Evolutionary conservation across 495 filamentous ascomycete species (phyloP), one percentile per base, ranked within the genome.

Genomic region (Xanthoparmelia taractica): DNA sequence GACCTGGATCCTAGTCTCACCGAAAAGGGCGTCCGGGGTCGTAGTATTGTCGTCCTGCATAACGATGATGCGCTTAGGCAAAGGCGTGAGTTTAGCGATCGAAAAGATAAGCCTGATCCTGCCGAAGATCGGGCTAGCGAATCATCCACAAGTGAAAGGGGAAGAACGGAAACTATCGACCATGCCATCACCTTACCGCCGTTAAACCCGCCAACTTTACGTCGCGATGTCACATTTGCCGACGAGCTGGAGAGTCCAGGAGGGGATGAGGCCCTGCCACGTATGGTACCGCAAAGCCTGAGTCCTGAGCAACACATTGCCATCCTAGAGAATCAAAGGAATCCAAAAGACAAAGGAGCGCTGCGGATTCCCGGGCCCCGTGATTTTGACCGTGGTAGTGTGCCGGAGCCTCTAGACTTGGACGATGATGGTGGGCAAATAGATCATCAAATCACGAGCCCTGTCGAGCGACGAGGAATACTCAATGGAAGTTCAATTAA

Each of bases 351-450:
- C 65, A 85, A 84, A 67, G 82, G 82, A 18, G 84, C 89, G 1
- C 73, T 96, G 34, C 86, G 90, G 27, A 96, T 97, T 63, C 92
- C 92, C 0, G 90, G 90, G 50, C 92, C 92, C 4, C 79, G 90
- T 68, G 92, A 95, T 66, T 91, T 87, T 61, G 92, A 97, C 63
- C 82, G 82, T 29, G 92, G 92, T 33, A 80, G 87, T 27, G 75
- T 85, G 6, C 91, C 91, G 0, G 72, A 86, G 65, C 75, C 80
- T 8, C 73, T 93, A 33, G 82, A 82, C 56, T 79, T 77, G 5
- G 78, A 76, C 17, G 73, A 78, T n/a, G 62, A 60, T 29, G 66
- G 36, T 56, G 68, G 61, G 25, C 56, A 50, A 25, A 37, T 66
- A 23, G 54, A n/a, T 31, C 52, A 63, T 36, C 58, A 68, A 43